phyloP scores from a whole-genome alignment of 805 yeast genomes.

The Candida nemodendra region DNA sequence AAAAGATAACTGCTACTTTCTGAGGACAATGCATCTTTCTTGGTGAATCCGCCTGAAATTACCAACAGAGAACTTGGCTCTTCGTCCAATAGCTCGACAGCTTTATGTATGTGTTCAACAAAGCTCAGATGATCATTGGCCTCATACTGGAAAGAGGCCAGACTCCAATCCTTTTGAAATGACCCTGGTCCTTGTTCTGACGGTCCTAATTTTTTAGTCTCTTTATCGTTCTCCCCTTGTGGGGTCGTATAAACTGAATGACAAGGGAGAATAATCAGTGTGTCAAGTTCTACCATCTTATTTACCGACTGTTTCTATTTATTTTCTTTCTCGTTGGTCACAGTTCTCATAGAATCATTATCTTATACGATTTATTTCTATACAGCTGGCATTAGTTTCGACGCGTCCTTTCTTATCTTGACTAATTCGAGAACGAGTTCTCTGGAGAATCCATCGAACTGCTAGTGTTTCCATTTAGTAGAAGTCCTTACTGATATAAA shows the following conservation, averaged over 20 bases:
- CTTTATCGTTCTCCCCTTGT: too few relatives aligned
- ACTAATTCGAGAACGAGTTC: too few relatives aligned
- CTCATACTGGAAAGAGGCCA: conserved; percentile 66
- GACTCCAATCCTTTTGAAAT: conserved; percentile 54
- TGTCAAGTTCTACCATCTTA: background rate
- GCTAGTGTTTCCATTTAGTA: too few relatives aligned
- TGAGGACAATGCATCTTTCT: conserved; percentile 47
- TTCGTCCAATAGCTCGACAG: conserved; percentile 37
- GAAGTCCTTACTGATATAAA: too few relatives aligned
- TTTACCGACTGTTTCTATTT: too few relatives aligned
- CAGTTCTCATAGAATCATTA: too few relatives aligned
- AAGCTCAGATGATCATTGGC: conserved; percentile 69
- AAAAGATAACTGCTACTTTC: conserved; percentile 57
- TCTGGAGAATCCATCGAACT: too few relatives aligned
- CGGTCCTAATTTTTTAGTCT: background rate
- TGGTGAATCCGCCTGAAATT: conserved; percentile 67
- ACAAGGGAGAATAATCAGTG: conserved; percentile 50
- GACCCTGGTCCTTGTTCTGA: conserved; percentile 41
- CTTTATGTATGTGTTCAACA: conserved; percentile 54
- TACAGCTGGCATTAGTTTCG: too few relatives aligned
- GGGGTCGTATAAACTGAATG: conserved; percentile 29
- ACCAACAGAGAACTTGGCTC: conserved; percentile 23
- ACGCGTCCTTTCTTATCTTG: too few relatives aligned
- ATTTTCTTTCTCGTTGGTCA: too few relatives aligned
- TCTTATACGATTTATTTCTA: too few relatives aligned